Base-by-base conservation (phyloP, 306 rosid genomes). In the Cyclanthera cordifolia region DNA sequence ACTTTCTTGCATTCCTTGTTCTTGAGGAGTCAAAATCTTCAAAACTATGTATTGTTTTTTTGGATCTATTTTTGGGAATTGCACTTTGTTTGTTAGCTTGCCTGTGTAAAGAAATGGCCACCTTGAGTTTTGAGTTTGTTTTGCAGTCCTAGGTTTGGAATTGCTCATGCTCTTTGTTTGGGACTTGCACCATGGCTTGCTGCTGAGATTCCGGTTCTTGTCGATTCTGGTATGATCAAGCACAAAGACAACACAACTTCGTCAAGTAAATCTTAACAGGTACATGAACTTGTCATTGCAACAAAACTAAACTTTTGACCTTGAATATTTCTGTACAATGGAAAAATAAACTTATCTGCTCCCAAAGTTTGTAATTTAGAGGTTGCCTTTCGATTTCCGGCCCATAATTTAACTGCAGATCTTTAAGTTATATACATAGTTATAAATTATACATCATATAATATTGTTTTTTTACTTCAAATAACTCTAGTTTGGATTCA, bases 141-240 rank as follows among this genome's bases (percentile, higher is more conserved):
- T 69, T 83, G 82, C 87, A 94, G 99, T 75, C 99, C 99, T 23
- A 86, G 99, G 79, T 94, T 90, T 85, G 99, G 99, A 17, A 83
- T 94, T 60, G 97, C 99, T 8, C 99, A 90, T 80, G 96, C 97
- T 17, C 97, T 94, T 59, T 94, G 99, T 80, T 79, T 94, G 85
- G 99, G 99, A 16, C 99, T 94, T 81, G 99, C 97, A 17, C 99
- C 99, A 4, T 94, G 99, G 99, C 94, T 94, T 70, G 99, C 99
- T 1, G 99, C 99, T 0, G 99, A 94, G 83, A 72, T 94, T 76
- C 99, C 99, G 72, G 59, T 90, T 74, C 99, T 94, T 19, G 99
- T 94, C 67, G 99, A 94, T 85, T 94, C 99, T 78, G 97, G 99
- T 57, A 87, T 90, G 96, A 84, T 94, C 74, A 94, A 94, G 95